Evolutionary conservation across 306 rosid genomes (phyloP), one percentile per base, ranked within the genome.

Genomic region (Cyamopsis tetragonoloba): DNA sequence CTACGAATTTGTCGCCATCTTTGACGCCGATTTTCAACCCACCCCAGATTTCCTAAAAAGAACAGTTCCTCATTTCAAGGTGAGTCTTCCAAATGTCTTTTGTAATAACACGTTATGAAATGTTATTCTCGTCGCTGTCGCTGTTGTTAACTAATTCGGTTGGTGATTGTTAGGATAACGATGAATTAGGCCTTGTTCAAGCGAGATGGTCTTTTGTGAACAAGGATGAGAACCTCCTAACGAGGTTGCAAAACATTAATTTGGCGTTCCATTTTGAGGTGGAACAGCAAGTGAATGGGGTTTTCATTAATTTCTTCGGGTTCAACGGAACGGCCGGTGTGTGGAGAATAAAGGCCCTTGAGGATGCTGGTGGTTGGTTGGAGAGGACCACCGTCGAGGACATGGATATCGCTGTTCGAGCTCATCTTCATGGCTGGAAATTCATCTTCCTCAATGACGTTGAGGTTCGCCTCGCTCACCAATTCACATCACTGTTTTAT

Each of bases 131-230:
- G 5, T 3, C 15, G 47, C 12, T 7, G 47, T 46, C 35, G 30
- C 37, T 26, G 22, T 56, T 12, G 62, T 55, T 19, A 26, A 56
- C 34, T 42, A 22, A 50, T 20, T 54, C 51, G 10, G 9, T 31
- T 69, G 60, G 28, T 51, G 77, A 18, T 48, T 8, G 26, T 65
- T 70, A 88, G 96, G 96, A 79, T 34, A 88, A 91, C 10, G 87
- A 83, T 2, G 91, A 91, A 24, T 22, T 91, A 35, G 98, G 86
- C 27, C 77, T 91, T 59, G 98, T 91, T 71, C 96, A 91, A 69
- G 96, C 98, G n/a, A 85, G 98, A 65, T 91, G 98, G 98, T 88
- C 98, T 20, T 91, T 91, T 65, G 98, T 91, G 80, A 91, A 91
- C 75, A 91, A 79, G 80, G 96, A 91, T 43, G 96, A 91, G 75